Conservation (phyloP, 441 rosid species). For the Manihot esculenta region DNA sequence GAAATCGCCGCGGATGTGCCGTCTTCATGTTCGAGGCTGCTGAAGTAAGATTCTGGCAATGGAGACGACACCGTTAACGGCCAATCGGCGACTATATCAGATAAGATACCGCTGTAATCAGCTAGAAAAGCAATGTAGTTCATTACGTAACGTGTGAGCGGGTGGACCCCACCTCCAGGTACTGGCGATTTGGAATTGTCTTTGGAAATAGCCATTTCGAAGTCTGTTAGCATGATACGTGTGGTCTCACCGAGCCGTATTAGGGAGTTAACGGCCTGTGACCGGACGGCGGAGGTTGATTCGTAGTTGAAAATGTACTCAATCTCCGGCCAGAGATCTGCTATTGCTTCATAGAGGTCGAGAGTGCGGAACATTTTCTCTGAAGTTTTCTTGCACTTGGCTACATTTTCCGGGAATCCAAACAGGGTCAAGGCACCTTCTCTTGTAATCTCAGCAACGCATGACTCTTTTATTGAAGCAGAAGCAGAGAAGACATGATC, state of each 20-base stretch:
- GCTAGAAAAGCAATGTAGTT: conserved; percentile 64
- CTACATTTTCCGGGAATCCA: conserved; percentile 56
- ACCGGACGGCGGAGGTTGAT: conserved; percentile 44
- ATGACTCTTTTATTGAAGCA: conserved; percentile 41
- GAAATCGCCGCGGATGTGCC: conserved; percentile 44
- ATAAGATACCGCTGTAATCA: conserved; percentile 57
- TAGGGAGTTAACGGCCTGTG: conserved; percentile 49
- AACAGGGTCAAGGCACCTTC: conserved; percentile 62
- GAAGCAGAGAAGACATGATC: conserved; percentile 65
- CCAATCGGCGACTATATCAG: conserved; percentile 54
- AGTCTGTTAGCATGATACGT: conserved; percentile 53
- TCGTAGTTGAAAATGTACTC: conserved; percentile 59
- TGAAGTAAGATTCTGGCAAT: conserved; percentile 52
- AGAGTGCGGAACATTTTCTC: conserved; percentile 77
- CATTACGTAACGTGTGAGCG: conserved; percentile 82
- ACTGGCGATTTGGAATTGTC: conserved; percentile 51
- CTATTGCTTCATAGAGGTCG: conserved; percentile 72
- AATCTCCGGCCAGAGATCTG: conserved; percentile 52
- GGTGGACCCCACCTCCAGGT: conserved; percentile 79
- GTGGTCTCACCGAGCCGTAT: conserved; percentile 54
- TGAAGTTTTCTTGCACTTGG: conserved; percentile 55
- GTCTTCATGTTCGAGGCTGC: conserved; percentile 27
- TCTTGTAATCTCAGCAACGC: conserved; percentile 51
- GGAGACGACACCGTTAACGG: conserved; percentile 38
- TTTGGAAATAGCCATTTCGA: conserved; percentile 63